A percentile compares a stretch with the other conserved stretches of the same genome.
These are phyloP conservation scores for Coleophoma eucalyptorum DNA, from an alignment of 2,329 filamentous ascomycete genomes.

Conservation along the genomic window DNA sequence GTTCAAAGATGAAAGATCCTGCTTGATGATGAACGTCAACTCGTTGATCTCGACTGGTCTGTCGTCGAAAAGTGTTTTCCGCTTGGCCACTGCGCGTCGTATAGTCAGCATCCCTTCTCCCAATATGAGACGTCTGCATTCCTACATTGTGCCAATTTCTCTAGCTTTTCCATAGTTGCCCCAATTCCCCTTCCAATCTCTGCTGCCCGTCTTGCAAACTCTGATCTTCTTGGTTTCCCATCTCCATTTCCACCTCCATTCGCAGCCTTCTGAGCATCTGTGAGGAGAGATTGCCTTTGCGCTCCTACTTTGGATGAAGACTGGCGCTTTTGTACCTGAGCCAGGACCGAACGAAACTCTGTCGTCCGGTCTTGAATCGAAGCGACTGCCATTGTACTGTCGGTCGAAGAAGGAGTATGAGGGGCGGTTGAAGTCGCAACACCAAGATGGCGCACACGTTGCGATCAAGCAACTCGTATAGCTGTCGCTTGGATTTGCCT, in stretches of 20 bases:
- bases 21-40: conserved; percentile 96
- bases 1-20: conserved; percentile 83
- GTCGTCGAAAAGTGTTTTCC: conserved; percentile 96
- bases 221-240: conserved; percentile 63
- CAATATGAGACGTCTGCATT: conserved; percentile 9
- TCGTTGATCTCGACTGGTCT: conserved; percentile 95
- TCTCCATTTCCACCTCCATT: conserved; percentile 43
- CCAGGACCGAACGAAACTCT: conserved; percentile 90
- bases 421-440: too few relatives aligned
- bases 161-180: conserved; percentile 89
- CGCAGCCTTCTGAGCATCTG: conserved; percentile 66
- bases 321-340: conserved; percentile 78
- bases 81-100: conserved; percentile 67
- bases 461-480: neutral
- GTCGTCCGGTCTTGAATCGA: conserved; percentile 95
- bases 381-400: conserved; percentile 51
- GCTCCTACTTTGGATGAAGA: conserved; percentile 72
- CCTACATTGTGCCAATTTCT: conserved; percentile 82
- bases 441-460: neutral
- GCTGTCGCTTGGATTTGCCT: neutral
- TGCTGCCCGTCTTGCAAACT: conserved; percentile 88
- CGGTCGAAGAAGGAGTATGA: neutral
- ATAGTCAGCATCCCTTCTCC: too few relatives aligned
- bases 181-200: conserved; percentile 91
- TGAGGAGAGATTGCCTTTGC: conserved; percentile 77